Evolutionary conservation across 2,329 filamentous ascomycete genomes (phyloP), one percentile per base, ranked within the genome.

Genomic region (Penicillium occitanis): DNA sequence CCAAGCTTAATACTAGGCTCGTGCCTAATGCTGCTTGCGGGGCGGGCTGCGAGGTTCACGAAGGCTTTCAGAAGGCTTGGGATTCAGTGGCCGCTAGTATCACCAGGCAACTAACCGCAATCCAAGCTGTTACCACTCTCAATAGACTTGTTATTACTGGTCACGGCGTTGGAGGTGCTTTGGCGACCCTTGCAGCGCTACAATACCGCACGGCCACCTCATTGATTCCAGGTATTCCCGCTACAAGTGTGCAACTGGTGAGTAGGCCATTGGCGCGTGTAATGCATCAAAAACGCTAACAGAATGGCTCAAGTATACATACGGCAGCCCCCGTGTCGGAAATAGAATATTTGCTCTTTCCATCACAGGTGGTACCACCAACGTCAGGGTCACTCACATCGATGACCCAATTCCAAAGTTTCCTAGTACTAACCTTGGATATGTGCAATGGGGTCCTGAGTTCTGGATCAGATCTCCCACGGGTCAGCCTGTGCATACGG

Each of bases 21-120:
- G 51, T 61, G 14, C 65, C 61, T 6, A 80, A 76, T 22, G 69
- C 73, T 37, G 70, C 81, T 51, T 85, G 83, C 72, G 33, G 69
- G 0, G 22, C 5, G 17, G 42, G 42, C 22, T 85, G 83, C 67
- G 37, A 68, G 3, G 77, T 77, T 1, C 76, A 80, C 61, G 63
- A 69, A 11, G 83, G 83, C 2, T 85, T 84, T 73, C 81, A 76
- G 71, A 68, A 68, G n/a, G 77, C 79, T 42, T 85, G 82, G 81
- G 59, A 63, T 14, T 66, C 70, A 2, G 73, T 72, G 1, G 58
- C 64, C 11, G 68, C 71, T 4, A 77, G 78, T 37, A 74, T 79
- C 0, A 75, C 78, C 42, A 57, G 69, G 0, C 70, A 72, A 4
- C 74, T 85, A 0, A 64, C 69, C 0, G 77, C 80, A 1, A 71